These are phyloP conservation scores for Penicillium palitans DNA, from an alignment of 2,329 filamentous ascomycete genomes.

Conservation along the genomic window DNA sequence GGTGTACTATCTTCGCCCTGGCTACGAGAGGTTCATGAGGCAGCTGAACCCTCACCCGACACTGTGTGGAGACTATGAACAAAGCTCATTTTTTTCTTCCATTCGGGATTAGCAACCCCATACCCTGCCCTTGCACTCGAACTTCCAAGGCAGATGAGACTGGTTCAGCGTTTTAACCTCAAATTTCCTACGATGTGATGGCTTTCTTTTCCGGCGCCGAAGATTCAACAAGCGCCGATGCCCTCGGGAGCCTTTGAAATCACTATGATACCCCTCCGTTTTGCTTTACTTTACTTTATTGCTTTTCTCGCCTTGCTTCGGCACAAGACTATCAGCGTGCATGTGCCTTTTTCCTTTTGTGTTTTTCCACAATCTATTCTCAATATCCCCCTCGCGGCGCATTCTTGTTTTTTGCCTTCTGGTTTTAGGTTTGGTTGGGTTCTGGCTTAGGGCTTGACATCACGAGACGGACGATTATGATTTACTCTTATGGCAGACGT, in stretches of 20 bases:
- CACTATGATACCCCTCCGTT: slow-evolving; percentile 36
- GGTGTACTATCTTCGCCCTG: slow-evolving; percentile 58
- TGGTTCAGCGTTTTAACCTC: slow-evolving; percentile 5
- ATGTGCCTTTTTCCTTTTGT: background rate
- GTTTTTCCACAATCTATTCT: background rate
- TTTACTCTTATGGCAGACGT: slow-evolving; percentile 12
- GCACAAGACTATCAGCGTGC: background rate
- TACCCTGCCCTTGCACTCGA: background rate
- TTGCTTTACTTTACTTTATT: slow-evolving; percentile 5
- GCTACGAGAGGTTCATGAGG: slow-evolving; percentile 49
- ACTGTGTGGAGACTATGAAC: slow-evolving; percentile 41
- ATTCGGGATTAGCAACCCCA: background rate
- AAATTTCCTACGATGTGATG: background rate
- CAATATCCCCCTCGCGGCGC: slow-evolving; percentile 5
- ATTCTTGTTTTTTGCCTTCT: background rate
- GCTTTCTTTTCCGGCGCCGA: slow-evolving; percentile 16
- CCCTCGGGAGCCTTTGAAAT: slow-evolving; percentile 21
- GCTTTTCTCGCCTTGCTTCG: background rate
- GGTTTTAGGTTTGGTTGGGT: background rate
- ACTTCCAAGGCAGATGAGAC: slow-evolving; percentile 1
- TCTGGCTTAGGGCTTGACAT: slow-evolving; percentile 1
- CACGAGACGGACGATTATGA: slow-evolving; percentile 14
- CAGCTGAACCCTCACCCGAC: slow-evolving; percentile 30
- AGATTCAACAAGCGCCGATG: slow-evolving; percentile 21
- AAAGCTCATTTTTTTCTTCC: slow-evolving; percentile 2